Evolutionary conservation across 495 filamentous ascomycete genomes (phyloP).

Genomic region (Aspergillus wentii): DNA sequence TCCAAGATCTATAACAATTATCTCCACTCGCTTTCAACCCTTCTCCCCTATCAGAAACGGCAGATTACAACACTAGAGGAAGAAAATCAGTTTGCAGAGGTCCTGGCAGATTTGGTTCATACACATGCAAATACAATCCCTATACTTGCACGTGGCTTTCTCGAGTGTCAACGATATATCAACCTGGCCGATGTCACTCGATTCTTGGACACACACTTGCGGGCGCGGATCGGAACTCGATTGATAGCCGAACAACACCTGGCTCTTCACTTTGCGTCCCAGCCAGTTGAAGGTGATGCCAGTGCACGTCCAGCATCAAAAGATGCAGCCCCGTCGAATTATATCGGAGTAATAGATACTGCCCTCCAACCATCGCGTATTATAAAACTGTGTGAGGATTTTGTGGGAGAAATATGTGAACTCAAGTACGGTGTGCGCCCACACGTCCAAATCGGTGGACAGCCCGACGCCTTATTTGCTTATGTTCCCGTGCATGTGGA

Average conservation of each 20-base stretch:
- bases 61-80: slow-evolving; percentile 80
- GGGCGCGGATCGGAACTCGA: slow-evolving; percentile 88
- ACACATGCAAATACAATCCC: slow-evolving; percentile 93
- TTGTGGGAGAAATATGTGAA: slow-evolving; percentile 94
- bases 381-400: slow-evolving; percentile 75
- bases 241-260: slow-evolving; percentile 96
- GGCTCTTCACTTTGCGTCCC: slow-evolving; percentile 79
- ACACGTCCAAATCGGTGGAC: slow-evolving; percentile 72
- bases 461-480: slow-evolving; percentile 76
- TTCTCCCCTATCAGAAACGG: slow-evolving; percentile 75
- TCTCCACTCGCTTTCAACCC: slow-evolving; percentile 80
- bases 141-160: slow-evolving; percentile 83
- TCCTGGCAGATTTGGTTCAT: slow-evolving; percentile 87
- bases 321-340: slow-evolving; percentile 56
- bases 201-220: slow-evolving; percentile 91
- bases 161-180: slow-evolving; percentile 88
- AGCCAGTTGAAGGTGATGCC: slow-evolving; percentile 55
- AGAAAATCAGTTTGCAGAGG: slow-evolving; percentile 83
- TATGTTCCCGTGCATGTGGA: slow-evolving; percentile 93
- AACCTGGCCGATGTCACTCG: slow-evolving; percentile 70
- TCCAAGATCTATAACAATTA: slow-evolving; percentile 93
- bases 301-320: slow-evolving; percentile 11
- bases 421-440: slow-evolving; percentile 91
- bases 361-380: slow-evolving; percentile 75
- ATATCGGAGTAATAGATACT: slow-evolving; percentile 97